These are phyloP conservation scores for Hypoxylon sp. DNA, from an alignment of 2,329 filamentous ascomycete genomes.

Conservation along the genomic window DNA sequence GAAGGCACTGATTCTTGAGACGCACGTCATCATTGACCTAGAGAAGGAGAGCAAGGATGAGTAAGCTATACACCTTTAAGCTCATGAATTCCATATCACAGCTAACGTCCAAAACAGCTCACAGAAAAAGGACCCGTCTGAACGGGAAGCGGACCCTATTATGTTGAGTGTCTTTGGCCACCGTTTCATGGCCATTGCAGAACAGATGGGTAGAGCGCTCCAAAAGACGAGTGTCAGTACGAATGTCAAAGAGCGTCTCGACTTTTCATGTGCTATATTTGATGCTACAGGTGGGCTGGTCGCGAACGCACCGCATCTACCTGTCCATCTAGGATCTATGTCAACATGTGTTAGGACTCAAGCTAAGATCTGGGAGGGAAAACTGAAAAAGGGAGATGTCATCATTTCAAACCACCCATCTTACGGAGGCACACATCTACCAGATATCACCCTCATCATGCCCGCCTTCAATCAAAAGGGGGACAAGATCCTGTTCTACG, in stretches of 20 bases:
- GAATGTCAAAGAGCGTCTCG: slow-evolving; percentile 85
- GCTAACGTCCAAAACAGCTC: slow-evolving; percentile 47
- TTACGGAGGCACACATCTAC: slow-evolving; percentile 85
- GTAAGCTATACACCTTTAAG: slow-evolving; percentile 47
- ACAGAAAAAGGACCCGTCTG: slow-evolving; percentile 46
- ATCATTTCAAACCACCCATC: slow-evolving; percentile 88
- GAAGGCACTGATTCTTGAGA: slow-evolving; percentile 81
- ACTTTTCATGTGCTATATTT: slow-evolving; percentile 87
- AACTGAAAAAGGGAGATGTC: slow-evolving; percentile 82
- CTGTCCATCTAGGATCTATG: slow-evolving; percentile 86
- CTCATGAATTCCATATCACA: slow-evolving; percentile 2
- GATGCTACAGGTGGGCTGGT: slow-evolving; percentile 81
- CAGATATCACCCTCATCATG: slow-evolving; percentile 85
- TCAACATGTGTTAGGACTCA: slow-evolving; percentile 85
- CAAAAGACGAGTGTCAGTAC: slow-evolving; percentile 85
- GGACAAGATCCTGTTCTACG: slow-evolving; percentile 83
- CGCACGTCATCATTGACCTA: slow-evolving; percentile 90
- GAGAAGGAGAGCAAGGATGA: slow-evolving; percentile 66
- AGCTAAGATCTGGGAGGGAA: slow-evolving; percentile 83
- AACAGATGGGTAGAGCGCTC: slow-evolving; percentile 84
- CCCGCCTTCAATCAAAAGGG: slow-evolving; percentile 77
- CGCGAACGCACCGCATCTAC: slow-evolving; percentile 83
- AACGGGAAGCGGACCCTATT: slow-evolving; percentile 76
- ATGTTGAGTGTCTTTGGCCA: slow-evolving; percentile 84
- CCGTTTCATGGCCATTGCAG: slow-evolving; percentile 87